Evolutionary conservation across 2,329 filamentous ascomycete species (phyloP).

Genomic region (Beauveria rudraprayagi): DNA sequence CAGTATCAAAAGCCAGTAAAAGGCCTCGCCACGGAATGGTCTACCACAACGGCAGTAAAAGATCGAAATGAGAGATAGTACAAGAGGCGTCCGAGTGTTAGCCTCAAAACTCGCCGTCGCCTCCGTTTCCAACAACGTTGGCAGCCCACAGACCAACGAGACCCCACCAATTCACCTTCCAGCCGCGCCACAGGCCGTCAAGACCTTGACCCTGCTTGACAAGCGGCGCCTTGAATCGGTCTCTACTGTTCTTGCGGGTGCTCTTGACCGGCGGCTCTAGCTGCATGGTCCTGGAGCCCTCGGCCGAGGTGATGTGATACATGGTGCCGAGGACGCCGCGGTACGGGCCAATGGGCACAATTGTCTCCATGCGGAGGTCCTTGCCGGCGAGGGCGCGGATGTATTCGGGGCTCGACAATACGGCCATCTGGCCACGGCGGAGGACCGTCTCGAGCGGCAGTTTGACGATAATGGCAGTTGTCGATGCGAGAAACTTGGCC

Average conservation of each 20-base stretch:
- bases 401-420: conserved; percentile 50
- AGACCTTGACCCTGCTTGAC: conserved; percentile 58
- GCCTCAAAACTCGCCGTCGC: conserved; percentile 51
- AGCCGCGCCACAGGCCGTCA: conserved; percentile 62
- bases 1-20: neutral
- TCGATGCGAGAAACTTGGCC: conserved; percentile 72
- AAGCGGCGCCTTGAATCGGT: conserved; percentile 23
- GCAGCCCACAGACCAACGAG: conserved; percentile 67
- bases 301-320: conserved; percentile 76
- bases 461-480: conserved; percentile 73
- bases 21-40: conserved; percentile 2
- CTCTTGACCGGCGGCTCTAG: conserved; percentile 25
- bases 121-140: conserved; percentile 52
- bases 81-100: neutral
- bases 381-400: conserved; percentile 38
- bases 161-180: conserved; percentile 73
- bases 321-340: conserved; percentile 85
- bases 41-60: neutral
- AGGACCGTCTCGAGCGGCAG: conserved; percentile 89
- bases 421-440: conserved; percentile 74
- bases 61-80: neutral
- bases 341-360: conserved; percentile 75
- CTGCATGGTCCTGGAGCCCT: conserved; percentile 54
- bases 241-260: conserved; percentile 25
- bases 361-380: conserved; percentile 51